Evolutionary conservation across 2,329 filamentous ascomycete species (phyloP).

Genomic region (Fusarium sp.): DNA sequence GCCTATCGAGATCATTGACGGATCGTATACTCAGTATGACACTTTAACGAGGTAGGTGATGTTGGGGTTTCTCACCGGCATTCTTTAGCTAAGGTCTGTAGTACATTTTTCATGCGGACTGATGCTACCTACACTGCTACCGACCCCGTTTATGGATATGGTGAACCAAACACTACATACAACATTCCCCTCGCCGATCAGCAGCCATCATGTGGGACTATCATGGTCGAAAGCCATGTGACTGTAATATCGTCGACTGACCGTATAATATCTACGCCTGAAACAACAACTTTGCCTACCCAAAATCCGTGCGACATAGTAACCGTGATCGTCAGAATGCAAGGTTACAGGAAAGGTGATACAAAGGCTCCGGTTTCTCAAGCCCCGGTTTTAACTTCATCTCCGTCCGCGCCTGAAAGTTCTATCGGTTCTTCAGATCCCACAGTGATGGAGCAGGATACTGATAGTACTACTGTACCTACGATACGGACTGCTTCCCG

Average conservation of each 20-base stretch:
- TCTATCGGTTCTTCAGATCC: neutral
- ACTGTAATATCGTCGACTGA: neutral
- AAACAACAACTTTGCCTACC: neutral
- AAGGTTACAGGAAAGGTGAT: neutral
- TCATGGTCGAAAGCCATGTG: neutral
- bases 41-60: neutral
- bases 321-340: neutral
- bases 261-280: neutral
- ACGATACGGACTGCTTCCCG: too few species aligned
- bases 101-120: neutral
- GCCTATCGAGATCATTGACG: neutral
- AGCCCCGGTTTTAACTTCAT: too few species aligned
- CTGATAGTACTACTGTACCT: neutral
- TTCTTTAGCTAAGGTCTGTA: neutral
- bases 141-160: neutral
- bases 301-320: neutral
- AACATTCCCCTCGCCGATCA: neutral
- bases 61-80: neutral
- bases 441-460: neutral
- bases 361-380: neutral
- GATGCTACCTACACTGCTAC: neutral
- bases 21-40: neutral
- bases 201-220: neutral
- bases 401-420: neutral
- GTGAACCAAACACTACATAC: neutral